Percentiles rank a stretch among this genome's conserved stretches.
These are phyloP conservation scores for Emmonsiellopsis sp. DNA, from an alignment of 2,329 filamentous ascomycete genomes.

Conservation along the genomic window DNA sequence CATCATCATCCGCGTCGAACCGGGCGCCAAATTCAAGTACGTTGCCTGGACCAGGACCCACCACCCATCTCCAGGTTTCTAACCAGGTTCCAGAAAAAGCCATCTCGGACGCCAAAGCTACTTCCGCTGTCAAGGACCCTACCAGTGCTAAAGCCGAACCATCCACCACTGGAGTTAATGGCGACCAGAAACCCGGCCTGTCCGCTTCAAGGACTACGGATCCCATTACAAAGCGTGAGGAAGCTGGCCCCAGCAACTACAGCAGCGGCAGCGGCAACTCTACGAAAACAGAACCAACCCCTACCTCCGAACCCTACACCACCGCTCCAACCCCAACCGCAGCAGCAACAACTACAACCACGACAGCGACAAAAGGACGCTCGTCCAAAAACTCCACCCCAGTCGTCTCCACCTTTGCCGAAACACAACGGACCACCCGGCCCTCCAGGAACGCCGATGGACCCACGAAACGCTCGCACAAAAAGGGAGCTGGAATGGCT, in stretches of 20 bases:
- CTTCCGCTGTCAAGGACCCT: slow-evolving; percentile 40
- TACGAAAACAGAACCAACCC: neutral
- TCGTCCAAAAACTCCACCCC: slow-evolving; percentile 23
- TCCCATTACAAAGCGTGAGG: slow-evolving; percentile 25
- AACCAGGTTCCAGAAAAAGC: slow-evolving; percentile 24
- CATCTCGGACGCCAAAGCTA: slow-evolving; percentile 42
- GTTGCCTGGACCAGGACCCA: slow-evolving; percentile 23
- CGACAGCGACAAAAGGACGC: slow-evolving; percentile 11
- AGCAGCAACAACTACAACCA: slow-evolving; percentile 8
- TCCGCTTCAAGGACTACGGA: slow-evolving; percentile 11
- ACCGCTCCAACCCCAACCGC: slow-evolving; percentile 15
- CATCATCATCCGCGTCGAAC: slow-evolving; percentile 52
- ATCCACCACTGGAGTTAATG: slow-evolving; percentile 19
- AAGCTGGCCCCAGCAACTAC: slow-evolving; percentile 20
- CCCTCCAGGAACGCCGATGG: slow-evolving; percentile 9
- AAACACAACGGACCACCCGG: slow-evolving; percentile 16
- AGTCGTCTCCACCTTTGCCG: slow-evolving; percentile 19
- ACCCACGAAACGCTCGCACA: slow-evolving; percentile 24
- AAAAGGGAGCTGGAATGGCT: slow-evolving; percentile 20
- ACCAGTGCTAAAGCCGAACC: slow-evolving; percentile 32
- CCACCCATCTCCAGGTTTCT: slow-evolving; percentile 20
- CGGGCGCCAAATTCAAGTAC: slow-evolving; percentile 48
- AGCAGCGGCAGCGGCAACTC: slow-evolving; percentile 8
- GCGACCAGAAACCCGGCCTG: slow-evolving; percentile 16
- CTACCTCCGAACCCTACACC: neutral